Conservation (phyloP, 2,329 filamentous ascomycete genomes). For the Fusarium buharicum region DNA sequence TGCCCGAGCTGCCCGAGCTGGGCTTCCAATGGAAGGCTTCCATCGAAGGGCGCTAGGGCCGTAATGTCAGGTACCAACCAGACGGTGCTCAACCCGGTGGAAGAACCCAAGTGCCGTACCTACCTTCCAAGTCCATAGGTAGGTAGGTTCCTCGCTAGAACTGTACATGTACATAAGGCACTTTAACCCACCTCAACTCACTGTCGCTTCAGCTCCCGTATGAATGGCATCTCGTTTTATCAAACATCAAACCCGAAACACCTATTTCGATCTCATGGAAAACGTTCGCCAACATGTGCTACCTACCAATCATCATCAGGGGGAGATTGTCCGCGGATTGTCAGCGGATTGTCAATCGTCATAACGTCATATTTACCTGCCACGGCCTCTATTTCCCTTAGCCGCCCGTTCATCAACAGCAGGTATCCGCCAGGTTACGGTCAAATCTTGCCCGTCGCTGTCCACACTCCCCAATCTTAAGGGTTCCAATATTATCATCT, state of each 20-base stretch:
- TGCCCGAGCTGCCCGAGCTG: slow-evolving; percentile 10
- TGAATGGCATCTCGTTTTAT: slow-evolving; percentile 7
- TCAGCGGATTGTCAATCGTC: slow-evolving; percentile 4
- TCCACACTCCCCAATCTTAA: slow-evolving; percentile 35
- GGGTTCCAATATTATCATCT: slow-evolving; percentile 36
- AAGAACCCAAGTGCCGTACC: slow-evolving; percentile 27
- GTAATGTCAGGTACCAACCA: slow-evolving; percentile 43
- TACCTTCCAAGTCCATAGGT: no score
- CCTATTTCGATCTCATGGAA: neutral
- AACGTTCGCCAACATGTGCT: slow-evolving; percentile 1
- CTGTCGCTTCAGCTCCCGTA: neutral
- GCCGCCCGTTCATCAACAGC: slow-evolving; percentile 13
- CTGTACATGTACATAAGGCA: neutral
- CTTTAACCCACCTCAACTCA: neutral
- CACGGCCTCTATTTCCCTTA: slow-evolving; percentile 18
- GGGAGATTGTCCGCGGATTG: slow-evolving; percentile 11
- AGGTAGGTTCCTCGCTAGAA: neutral
- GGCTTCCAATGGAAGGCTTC: no score
- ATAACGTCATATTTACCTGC: slow-evolving; percentile 27
- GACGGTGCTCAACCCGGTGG: slow-evolving; percentile 27
- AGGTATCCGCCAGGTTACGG: slow-evolving; percentile 34
- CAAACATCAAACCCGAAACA: slow-evolving; percentile 5
- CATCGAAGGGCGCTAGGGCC: slow-evolving; percentile 21
- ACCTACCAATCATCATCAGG: slow-evolving; percentile 1
- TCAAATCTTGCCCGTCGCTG: slow-evolving; percentile 42